phyloP scores from a whole-genome alignment of 176 grass and related monocot genomes.

The Poa pratensis region DNA sequence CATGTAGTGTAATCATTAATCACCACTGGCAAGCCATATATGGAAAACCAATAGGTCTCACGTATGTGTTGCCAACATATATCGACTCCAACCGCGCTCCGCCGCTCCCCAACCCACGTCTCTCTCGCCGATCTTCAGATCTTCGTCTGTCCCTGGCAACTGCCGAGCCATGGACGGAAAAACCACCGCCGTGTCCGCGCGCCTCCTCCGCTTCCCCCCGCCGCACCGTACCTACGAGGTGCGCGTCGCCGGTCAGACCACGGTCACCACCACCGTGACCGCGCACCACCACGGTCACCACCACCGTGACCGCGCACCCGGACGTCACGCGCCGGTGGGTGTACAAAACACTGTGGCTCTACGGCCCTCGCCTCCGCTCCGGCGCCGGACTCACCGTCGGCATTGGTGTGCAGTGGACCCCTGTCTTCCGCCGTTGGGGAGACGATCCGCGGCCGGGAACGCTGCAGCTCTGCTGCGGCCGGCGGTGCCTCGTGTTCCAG shows the following conservation, averaged over 20 bases:
- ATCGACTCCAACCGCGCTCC: not conserved
- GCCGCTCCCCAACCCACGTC: too few relatives aligned
- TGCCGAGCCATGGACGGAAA: not conserved
- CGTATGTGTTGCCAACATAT: not conserved
- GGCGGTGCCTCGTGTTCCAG: conserved; percentile 27
- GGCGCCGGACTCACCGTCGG: not conserved
- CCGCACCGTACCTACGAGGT: not conserved
- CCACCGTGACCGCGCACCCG: conserved; percentile 9
- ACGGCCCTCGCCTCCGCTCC: not conserved
- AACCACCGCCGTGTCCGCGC: not conserved
- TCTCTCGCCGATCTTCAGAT: not conserved
- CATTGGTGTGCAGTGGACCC: conserved; percentile 12
- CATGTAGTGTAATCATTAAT: too few relatives aligned
- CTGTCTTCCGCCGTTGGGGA: not conserved
- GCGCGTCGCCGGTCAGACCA: not conserved
- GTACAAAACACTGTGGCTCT: not conserved
- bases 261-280: too few relatives aligned
- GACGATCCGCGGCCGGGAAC: not conserved
- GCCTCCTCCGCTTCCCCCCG: not conserved
- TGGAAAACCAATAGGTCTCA: too few relatives aligned
- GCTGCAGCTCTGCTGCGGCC: conserved; percentile 17
- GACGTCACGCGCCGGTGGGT: not conserved
- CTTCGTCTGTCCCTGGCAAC: not conserved
- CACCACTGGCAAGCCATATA: too few relatives aligned
- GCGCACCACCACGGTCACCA: too few relatives aligned